Evolutionary conservation across 176 grass and related monocot genomes (phyloP).

Genomic region (Leersia perrieri): DNA sequence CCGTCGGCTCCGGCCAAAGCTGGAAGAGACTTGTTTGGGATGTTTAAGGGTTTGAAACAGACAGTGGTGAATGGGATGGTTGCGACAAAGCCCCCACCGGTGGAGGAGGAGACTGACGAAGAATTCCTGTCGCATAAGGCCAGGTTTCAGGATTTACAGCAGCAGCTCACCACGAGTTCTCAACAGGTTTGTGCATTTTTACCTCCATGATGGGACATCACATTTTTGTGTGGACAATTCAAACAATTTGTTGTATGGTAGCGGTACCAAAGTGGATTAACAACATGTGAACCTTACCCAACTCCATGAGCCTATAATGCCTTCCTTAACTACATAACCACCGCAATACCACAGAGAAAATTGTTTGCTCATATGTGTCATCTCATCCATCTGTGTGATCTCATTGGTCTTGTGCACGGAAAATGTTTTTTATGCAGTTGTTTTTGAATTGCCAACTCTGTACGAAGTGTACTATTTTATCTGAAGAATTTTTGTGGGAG

Average conservation of each 20-base stretch:
- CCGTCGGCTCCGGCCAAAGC: slow-evolving; percentile 34
- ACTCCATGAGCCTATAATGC: not conserved
- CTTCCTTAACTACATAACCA: not conserved
- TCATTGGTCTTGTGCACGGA: not conserved
- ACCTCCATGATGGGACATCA: not conserved
- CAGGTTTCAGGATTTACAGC: slow-evolving; percentile 70
- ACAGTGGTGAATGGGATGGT: slow-evolving; percentile 63
- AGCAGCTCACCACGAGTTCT: slow-evolving; percentile 79
- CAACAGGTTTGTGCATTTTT: slow-evolving; percentile 54
- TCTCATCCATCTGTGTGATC: not conserved
- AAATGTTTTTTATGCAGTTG: not conserved
- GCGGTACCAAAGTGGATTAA: not conserved
- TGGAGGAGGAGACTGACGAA: slow-evolving; percentile 68
- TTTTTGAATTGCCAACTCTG: not conserved
- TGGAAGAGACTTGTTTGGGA: slow-evolving; percentile 71
- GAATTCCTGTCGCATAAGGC: slow-evolving; percentile 68
- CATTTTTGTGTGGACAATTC: not conserved
- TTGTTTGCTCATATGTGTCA: not conserved
- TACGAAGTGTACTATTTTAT: not conserved
- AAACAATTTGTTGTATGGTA: not conserved
- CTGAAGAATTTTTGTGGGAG: not conserved
- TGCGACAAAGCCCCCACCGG: slow-evolving; percentile 41
- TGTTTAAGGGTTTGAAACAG: slow-evolving; percentile 89
- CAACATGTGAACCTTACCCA: not conserved
- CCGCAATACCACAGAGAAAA: not conserved